These are phyloP conservation scores for Yamadazyma oceani DNA, from an alignment of 1,139 yeast genomes.

Conservation along the genomic window DNA sequence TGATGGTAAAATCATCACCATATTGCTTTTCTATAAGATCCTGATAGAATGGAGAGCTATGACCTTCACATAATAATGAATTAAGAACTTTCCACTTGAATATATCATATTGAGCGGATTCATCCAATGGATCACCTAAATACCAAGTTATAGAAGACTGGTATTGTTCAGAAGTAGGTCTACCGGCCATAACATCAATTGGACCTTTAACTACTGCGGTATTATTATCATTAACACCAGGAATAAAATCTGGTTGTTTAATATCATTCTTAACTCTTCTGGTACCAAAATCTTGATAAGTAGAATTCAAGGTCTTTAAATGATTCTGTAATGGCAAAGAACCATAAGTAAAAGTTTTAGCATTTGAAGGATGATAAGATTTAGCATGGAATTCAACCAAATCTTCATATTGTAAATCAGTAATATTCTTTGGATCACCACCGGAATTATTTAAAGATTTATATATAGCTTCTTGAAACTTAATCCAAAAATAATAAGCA, in stretches of 20 bases:
- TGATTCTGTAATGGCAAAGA: constrained; percentile 65
- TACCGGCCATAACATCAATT: constrained; percentile 65
- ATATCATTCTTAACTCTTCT: constrained; percentile 30
- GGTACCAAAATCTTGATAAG: constrained; percentile 55
- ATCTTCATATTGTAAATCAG: constrained; percentile 71
- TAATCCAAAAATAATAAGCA: constrained; percentile 79
- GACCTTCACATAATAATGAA: constrained; percentile 82
- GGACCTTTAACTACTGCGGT: constrained; percentile 59
- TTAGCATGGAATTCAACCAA: constrained; percentile 69
- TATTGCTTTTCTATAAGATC: constrained; percentile 78
- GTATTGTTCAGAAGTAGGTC: constrained; percentile 67
- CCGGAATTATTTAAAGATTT: constrained; percentile 88
- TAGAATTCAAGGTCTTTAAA: constrained; percentile 54
- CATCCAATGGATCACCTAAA: constrained; percentile 71
- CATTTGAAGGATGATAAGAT: constrained; percentile 88
- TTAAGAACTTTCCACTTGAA: constrained; percentile 75
- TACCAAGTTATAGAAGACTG: constrained; percentile 88
- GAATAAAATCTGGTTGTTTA: constrained; percentile 28
- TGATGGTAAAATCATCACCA: constrained; percentile 85
- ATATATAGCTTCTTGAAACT: constrained; percentile 81
- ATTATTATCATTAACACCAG: constrained; percentile 6
- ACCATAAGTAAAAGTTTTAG: constrained; percentile 88
- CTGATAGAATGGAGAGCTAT: constrained; percentile 86
- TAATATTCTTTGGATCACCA: constrained; percentile 86
- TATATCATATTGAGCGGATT: constrained; percentile 51